phyloP scores from a whole-genome alignment of 345 rosid genomes.

The Camelina laxa region DNA sequence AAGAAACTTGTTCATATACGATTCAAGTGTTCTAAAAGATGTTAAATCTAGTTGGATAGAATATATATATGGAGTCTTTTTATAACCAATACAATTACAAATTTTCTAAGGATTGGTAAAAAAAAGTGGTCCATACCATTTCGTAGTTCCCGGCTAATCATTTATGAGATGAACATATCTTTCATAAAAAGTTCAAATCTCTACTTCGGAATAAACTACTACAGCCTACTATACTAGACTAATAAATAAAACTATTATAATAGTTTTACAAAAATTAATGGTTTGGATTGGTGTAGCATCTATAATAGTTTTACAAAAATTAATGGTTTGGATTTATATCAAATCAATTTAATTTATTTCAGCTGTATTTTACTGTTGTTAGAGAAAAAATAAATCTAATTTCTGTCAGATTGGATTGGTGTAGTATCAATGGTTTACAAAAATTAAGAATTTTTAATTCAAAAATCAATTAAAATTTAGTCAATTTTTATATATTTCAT shows the following conservation, averaged over 20 bases:
- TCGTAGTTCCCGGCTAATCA: not conserved
- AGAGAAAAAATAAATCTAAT: no score
- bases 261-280: no score
- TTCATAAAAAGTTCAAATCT: not conserved
- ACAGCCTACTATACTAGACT: constrained; percentile 1
- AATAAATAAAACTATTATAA: not conserved
- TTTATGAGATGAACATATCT: constrained; percentile 17
- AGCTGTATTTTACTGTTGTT: no score
- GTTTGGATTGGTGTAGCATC: no score
- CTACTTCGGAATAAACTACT: not conserved
- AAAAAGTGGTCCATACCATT: not conserved
- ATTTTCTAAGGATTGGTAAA: not conserved
- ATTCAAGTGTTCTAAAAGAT: constrained; percentile 24
- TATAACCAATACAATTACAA: not conserved
- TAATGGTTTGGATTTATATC: no score
- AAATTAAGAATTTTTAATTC: no score
- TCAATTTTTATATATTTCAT: no score
- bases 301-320: no score
- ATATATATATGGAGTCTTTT: not conserved
- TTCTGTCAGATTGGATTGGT: no score
- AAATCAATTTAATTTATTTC: no score
- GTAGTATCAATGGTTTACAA: no score
- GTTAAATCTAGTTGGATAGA: constrained; percentile 3
- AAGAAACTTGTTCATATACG: constrained; percentile 39
- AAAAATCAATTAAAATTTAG: no score